Evolutionary conservation across 2,329 filamentous ascomycete species (phyloP), one percentile per base, ranked within the genome.

Genomic region (Aureobasidium namibiae): DNA sequence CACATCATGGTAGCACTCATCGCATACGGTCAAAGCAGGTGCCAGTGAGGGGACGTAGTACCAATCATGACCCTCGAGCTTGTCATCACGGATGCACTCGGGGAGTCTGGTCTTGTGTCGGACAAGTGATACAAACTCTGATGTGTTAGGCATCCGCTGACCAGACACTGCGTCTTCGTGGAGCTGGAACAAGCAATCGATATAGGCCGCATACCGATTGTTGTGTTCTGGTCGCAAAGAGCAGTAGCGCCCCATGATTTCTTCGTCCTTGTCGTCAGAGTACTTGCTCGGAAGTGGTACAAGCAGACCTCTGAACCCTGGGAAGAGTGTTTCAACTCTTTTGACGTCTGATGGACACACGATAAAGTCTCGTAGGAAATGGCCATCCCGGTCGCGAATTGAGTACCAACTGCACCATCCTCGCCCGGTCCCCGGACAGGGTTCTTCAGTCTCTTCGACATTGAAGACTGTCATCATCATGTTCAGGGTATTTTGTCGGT

Each of bases 1-100:
- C 0, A 90, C 82, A 23, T 90, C 85, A 16, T 89, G 82, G 69
- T 88, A 96, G 71, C 92, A 97, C 71, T 92, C 89, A 63, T 88
- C 84, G 72, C 92, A 97, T 4, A 95, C 86, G 0, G 88, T 90
- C 66, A 96, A 84, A 49, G 91, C 82, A 0, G 88, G 89, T 0
- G 95, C 75, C 14, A 82, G 78, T 9, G 62, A 65, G 0, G 88
- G 83, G 70, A 95, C 90, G 59, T 82, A 85, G 70, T 95, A 86
- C 92, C 92, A 96, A 39, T 80, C 76, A 13, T 79, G 80, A 58
- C 83, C 80, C n/a, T 77, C 71, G 2, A 87, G 73, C 4, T 83
- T 78, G n/a, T 78, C 80, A 68, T 88, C 84, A 34, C 83, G 79
- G 21, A 77, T 76, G 68, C 90, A 95, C 68, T 90, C 83, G 3